phyloP scores from a whole-genome alignment of 371 early-diverging fungal genomes.

The Mucor racemosus region DNA sequence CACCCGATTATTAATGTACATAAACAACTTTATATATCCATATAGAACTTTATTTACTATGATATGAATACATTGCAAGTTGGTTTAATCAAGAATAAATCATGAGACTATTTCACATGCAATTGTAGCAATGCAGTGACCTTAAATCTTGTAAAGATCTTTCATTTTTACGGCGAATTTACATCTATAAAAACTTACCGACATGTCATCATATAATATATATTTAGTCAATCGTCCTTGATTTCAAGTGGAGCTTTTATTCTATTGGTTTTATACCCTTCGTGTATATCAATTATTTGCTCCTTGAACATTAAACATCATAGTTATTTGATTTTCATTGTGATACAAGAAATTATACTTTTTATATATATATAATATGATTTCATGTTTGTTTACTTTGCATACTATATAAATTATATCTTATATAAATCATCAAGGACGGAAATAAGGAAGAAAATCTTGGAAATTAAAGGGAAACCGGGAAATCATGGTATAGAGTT shows the following conservation, averaged over 20 bases:
- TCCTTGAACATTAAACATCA: not conserved
- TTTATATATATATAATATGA: not conserved
- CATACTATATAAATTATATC: not conserved
- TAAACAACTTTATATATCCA: no score
- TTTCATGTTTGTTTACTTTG: not conserved
- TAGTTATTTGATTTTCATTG: not conserved
- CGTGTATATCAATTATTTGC: conserved; percentile 2
- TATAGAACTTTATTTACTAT: no score
- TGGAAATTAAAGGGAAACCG: conserved; percentile 7
- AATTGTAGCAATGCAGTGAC: not conserved
- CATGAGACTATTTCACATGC: not conserved
- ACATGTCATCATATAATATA: not conserved
- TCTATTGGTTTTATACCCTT: not conserved
- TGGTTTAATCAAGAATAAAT: not conserved
- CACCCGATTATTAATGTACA: not conserved
- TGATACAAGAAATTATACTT: not conserved
- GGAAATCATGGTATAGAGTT: conserved; percentile 5
- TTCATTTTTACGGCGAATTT: not conserved
- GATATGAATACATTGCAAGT: not conserved
- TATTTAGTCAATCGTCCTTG: not conserved
- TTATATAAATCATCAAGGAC: not conserved
- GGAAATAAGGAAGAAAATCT: not conserved
- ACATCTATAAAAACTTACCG: not conserved
- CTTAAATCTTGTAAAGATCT: not conserved
- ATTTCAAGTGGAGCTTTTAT: not conserved